Percentiles rank a stretch among this genome's conserved stretches.
These are phyloP conservation scores for Bauhinia variegata DNA, from an alignment of 306 rosid genomes.

Conservation along the genomic window DNA sequence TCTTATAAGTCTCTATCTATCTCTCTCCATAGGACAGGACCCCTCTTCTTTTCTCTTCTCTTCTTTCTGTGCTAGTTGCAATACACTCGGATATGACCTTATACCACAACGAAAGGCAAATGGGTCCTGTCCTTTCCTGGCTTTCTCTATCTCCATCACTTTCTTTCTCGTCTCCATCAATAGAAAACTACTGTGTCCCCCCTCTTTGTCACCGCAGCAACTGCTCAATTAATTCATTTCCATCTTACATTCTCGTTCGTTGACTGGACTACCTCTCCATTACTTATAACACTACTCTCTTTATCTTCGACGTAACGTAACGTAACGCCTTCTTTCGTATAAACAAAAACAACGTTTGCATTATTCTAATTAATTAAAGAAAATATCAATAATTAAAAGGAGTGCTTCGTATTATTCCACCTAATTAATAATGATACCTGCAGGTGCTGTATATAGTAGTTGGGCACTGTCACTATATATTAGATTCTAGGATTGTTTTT, in stretches of 20 bases:
- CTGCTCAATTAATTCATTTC: constrained; percentile 33
- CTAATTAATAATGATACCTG: too few relatives aligned
- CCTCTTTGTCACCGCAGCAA: constrained; percentile 31
- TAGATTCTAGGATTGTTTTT: constrained; percentile 5
- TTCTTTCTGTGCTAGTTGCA: constrained; percentile 35
- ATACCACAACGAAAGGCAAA: constrained; percentile 45
- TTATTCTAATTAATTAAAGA: too few relatives aligned
- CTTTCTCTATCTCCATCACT: constrained; percentile 50
- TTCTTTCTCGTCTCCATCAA: constrained; percentile 50
- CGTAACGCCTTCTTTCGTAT: neutral
- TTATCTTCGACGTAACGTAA: too few relatives aligned
- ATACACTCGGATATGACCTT: constrained; percentile 38
- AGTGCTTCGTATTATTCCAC: too few relatives aligned
- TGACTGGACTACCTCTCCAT: constrained; percentile 34
- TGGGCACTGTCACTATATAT: neutral
- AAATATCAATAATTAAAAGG: too few relatives aligned
- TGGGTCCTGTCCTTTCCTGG: too few relatives aligned
- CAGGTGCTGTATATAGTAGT: too few relatives aligned
- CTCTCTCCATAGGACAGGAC: constrained; percentile 45
- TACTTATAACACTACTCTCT: constrained; percentile 24
- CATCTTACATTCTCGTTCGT: constrained; percentile 35
- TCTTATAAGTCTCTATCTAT: constrained; percentile 35
- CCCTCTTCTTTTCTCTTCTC: constrained; percentile 38
- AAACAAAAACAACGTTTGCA: too few relatives aligned
- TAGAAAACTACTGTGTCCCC: constrained; percentile 41